Evolutionary conservation across 2,329 filamentous ascomycete genomes (phyloP), one percentile per base, ranked within the genome.

Genomic region (Mycosphaerella arachidis): DNA sequence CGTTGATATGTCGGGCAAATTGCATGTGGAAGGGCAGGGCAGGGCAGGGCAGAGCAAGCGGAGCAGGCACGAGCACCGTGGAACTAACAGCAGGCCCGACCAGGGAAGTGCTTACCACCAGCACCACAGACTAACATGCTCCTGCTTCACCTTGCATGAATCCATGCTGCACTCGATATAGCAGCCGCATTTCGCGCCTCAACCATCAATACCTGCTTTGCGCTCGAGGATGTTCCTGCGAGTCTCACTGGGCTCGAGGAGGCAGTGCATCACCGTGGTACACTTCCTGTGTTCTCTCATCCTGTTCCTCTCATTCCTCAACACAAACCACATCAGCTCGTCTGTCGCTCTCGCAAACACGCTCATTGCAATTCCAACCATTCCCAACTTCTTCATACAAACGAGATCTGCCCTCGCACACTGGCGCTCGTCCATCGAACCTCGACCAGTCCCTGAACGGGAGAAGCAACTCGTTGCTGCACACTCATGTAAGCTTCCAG

Each of bases 361-460:
- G 61, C 61, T 53, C 68, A 71, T 71, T 60, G 63, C 68, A 70
- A 68, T 46, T 60, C 51, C 64, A 51, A 61, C 68, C 71, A 73
- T 73, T 71, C 63, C 62, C 70, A 72, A 66, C 68, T 63, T 72
- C 71, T 73, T 73, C 62, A 70, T 73, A 72, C 60, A 48, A 50
- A 33, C 24, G 20, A 33, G 12, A 52, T 13, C 29, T 1, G 29
- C 12, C 20, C 20, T 50, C 29, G 18, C 8, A 50, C 20, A 50
- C 46, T 20, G 5, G 40, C 40, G 40, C 40, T 8, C 40, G n/a
- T n/a, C 40, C 13, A 16, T 43, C 40, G n/a, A 18, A n/a, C 13
- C 40, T 43, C 9, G 40, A 43, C 18, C 6, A 43, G 16, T 16
- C 8, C 31, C 40, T 43, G 40, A 43, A 43, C 40, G 40, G 31